Evolutionary conservation across 1,284 basidiomycete species (phyloP), one percentile per base, ranked within the genome.

Genomic region (Austroboletus novae-zelandiae): DNA sequence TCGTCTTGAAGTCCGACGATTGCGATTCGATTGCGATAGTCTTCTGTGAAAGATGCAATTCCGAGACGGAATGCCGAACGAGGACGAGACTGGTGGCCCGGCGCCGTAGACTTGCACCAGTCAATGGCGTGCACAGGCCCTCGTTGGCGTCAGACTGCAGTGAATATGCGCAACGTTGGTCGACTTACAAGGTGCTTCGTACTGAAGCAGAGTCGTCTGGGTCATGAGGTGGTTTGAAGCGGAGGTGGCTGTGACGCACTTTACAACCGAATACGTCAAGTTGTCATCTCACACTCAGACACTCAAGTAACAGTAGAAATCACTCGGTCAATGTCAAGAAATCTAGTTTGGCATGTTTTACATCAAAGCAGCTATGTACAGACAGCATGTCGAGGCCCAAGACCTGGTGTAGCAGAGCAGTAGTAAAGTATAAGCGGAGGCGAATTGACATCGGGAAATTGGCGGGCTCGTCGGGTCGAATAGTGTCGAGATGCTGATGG

Each of bases 71-170:
- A 91, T 41, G 88, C 81, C 29, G 89, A 89, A 59, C 86, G 80
- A 32, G 86, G 81, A 27, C 87, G 81, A 53, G 77, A 70, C 60
- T 84, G 83, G 56, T 87, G 84, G 9, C 84, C 85, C 2, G 85
- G 84, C 7, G 83, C 81, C 37, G 86, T 74, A 9, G 87, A 80
- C 67, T 90, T 91, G 73, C 88, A 91, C 89, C 89, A 91, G 66
- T 91, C 89, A 48, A 91, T 70, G 55, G 86, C 83, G 63, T 89
- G 86, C 36, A 91, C 84, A 51, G 89, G 87, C 88, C 88, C 89
- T 91, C 50, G 32, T 30, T 36, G 42, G 48, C n/a, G 41, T 52
- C 53, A 61, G 54, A 50, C 45, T 41, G 29, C 13, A 29, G 55
- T 41, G 29, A 39, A 44, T 14, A 32, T 4, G 30, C 7, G 32